These are phyloP conservation scores for Takashimella koratensis DNA, from an alignment of 1,284 basidiomycete genomes.

Conservation along the genomic window DNA sequence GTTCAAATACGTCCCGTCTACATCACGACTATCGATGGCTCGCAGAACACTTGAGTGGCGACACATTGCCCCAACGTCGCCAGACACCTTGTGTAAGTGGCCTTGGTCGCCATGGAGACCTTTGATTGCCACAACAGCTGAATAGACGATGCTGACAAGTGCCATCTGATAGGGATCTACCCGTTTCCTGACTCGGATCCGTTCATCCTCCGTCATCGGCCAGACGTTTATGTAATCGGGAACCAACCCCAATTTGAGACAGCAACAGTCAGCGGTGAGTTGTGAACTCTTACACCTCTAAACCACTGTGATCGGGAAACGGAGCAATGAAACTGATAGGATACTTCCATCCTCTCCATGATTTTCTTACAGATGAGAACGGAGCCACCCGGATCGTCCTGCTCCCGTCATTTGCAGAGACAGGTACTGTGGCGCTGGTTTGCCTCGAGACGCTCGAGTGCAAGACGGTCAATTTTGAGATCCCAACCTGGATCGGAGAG, in stretches of 20 bases:
- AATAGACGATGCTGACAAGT: too few species aligned
- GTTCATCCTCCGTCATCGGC: constrained; percentile 78
- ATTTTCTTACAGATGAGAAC: constrained; percentile 29
- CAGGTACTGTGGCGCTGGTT: constrained; percentile 61
- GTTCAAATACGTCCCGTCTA: constrained; percentile 68
- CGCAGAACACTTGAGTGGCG: constrained; percentile 83
- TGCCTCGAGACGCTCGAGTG: constrained; percentile 59
- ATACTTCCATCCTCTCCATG: too few species aligned
- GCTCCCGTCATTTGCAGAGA: constrained; percentile 73
- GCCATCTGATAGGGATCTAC: constrained; percentile 77
- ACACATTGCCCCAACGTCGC: constrained; percentile 95
- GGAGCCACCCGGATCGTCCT: constrained; percentile 66
- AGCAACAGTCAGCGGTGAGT: constrained; percentile 56
- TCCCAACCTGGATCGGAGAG: constrained; percentile 43
- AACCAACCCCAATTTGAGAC: constrained; percentile 83
- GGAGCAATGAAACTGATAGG: too few species aligned
- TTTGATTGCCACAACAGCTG: too few species aligned
- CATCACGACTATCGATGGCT: constrained; percentile 64
- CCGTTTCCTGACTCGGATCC: constrained; percentile 87
- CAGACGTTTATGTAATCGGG: constrained; percentile 88
- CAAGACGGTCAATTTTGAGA: constrained; percentile 48
- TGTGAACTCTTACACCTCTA: too few species aligned
- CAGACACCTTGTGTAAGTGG: constrained; percentile 84
- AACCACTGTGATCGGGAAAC: too few species aligned
- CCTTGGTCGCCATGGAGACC: too few species aligned